A percentile compares a stretch with the other conserved stretches of the same genome.
These are phyloP conservation scores for Fonsecaea nubica DNA, from an alignment of 2,329 filamentous ascomycete species.

Conservation along the genomic window DNA sequence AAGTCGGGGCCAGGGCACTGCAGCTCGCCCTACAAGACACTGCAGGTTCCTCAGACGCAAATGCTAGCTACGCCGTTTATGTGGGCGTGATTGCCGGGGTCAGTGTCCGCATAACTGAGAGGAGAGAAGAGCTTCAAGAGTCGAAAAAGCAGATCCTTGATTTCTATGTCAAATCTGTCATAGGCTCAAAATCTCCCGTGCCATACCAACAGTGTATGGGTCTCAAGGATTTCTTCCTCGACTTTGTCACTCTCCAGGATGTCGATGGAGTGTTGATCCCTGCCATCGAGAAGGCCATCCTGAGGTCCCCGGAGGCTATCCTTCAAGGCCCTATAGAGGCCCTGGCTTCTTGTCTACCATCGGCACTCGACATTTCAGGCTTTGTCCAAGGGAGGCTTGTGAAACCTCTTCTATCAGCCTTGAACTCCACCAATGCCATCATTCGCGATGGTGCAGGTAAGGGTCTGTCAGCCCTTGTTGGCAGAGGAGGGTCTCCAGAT, in stretches of 20 bases:
- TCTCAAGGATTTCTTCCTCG: slow-evolving; percentile 80
- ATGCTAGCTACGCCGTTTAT: slow-evolving; percentile 74
- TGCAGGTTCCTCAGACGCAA: slow-evolving; percentile 69
- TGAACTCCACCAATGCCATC: slow-evolving; percentile 83
- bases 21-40: slow-evolving; percentile 69
- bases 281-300: slow-evolving; percentile 82
- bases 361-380: slow-evolving; percentile 76
- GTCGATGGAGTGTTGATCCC: slow-evolving; percentile 77
- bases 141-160: slow-evolving; percentile 76
- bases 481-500: slow-evolving; percentile 64
- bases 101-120: slow-evolving; percentile 71
- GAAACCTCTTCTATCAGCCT: slow-evolving; percentile 85
- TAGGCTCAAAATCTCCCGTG: slow-evolving; percentile 76
- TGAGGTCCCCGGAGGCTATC: slow-evolving; percentile 89
- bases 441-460: slow-evolving; percentile 78
- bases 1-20: slow-evolving; percentile 67
- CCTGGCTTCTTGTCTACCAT: slow-evolving; percentile 73
- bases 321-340: slow-evolving; percentile 78
- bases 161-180: slow-evolving; percentile 84
- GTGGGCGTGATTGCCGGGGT: slow-evolving; percentile 89
- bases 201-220: slow-evolving; percentile 74
- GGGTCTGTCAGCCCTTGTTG: slow-evolving; percentile 74
- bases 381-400: slow-evolving; percentile 74
- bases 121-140: slow-evolving; percentile 67
- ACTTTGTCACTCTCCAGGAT: slow-evolving; percentile 76